Base-by-base conservation (phyloP, 495 filamentous ascomycete genomes). In the Lichenothelia convexa region DNA sequence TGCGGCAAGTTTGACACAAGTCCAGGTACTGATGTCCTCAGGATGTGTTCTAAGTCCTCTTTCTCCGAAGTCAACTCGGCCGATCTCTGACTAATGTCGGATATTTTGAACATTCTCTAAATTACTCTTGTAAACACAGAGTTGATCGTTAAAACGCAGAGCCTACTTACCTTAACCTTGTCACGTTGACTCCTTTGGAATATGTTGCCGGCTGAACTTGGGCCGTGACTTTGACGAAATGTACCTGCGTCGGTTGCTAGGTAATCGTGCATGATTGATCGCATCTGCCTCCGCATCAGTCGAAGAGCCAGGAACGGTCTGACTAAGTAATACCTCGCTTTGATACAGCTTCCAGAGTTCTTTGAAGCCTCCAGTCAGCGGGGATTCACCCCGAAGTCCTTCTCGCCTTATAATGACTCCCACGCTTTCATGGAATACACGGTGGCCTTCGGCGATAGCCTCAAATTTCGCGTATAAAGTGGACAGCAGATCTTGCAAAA, bases 401-500 rank as follows among this genome's bases (percentile, higher is more conserved):
- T 93, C 80, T 26, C 87, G 72, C 41, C 75, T 72, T 23, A 82
- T 65, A 44, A 95, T 81, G 0, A 73, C 80, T 29, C 71, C 71
- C 42, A 93, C 70, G 30, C 87, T 75, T 54, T 99, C 89, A 51
- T 94, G 84, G 34, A 95, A 67, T 2, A 92, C 80, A 33, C 89
- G 78, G 48, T 99, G 91, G 11, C 89, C 78, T 55, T 99, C 89
- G 11, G 84, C 84, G 43, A 99, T 93, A 12, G 91, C 75, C 51
- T 94, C 89, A 47, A 99, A 93, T 45, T 93, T 92, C 12, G 86
- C 82, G 56, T 92, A 99, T 0, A 99, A 57, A 1, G 85, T 87
- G 73, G 73, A 85, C 5, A 99, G 61, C 22, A 92, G 70, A 47
- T 99, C 89, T 36, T 83, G 74, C 22, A 99, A 71, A 16, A 92